A percentile compares a stretch with the other conserved stretches of the same genome.
These are phyloP conservation scores for Fusarium torreyae DNA, from an alignment of 2,329 filamentous ascomycete genomes.

Conservation along the genomic window DNA sequence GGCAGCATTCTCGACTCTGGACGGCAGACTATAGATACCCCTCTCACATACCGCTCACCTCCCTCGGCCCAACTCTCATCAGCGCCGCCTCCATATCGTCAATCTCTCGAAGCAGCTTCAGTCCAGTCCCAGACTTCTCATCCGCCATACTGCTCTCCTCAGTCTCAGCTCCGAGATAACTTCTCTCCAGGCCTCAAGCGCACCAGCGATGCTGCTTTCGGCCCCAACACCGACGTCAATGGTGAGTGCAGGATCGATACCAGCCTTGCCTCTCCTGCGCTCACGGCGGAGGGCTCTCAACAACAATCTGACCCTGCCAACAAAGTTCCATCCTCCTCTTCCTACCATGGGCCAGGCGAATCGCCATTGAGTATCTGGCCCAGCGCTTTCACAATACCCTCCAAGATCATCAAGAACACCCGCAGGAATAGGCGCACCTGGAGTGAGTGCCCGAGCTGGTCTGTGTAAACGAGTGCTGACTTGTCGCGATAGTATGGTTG, in stretches of 20 bases:
- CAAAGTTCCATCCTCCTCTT: slow-evolving; percentile 17
- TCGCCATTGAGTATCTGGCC: slow-evolving; percentile 49
- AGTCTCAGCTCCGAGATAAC: slow-evolving; percentile 3
- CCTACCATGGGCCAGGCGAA: slow-evolving; percentile 19
- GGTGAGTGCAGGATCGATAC: slow-evolving; percentile 32
- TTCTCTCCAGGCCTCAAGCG: slow-evolving; percentile 28
- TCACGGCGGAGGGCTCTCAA: slow-evolving; percentile 28
- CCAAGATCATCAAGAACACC: slow-evolving; percentile 51
- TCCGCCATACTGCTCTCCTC: slow-evolving; percentile 31
- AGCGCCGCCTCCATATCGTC: slow-evolving; percentile 38
- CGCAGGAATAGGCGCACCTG: slow-evolving; percentile 53
- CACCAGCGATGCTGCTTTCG: slow-evolving; percentile 35
- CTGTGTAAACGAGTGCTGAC: neutral
- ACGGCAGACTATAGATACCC: neutral
- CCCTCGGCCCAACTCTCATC: slow-evolving; percentile 11
- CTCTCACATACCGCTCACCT: slow-evolving; percentile 30
- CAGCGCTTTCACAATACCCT: slow-evolving; percentile 50
- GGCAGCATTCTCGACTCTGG: slow-evolving; percentile 7
- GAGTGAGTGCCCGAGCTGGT: slow-evolving; percentile 50
- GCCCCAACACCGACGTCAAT: slow-evolving; percentile 14
- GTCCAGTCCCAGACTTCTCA: slow-evolving; percentile 17
- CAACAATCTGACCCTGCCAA: slow-evolving; percentile 25
- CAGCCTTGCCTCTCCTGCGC: slow-evolving; percentile 38
- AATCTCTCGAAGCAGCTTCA: slow-evolving; percentile 26
- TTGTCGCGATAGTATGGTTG: slow-evolving; percentile 46